These are phyloP conservation scores for Withania somnifera DNA, from an alignment of 305 asterid genomes.

Conservation along the genomic window DNA sequence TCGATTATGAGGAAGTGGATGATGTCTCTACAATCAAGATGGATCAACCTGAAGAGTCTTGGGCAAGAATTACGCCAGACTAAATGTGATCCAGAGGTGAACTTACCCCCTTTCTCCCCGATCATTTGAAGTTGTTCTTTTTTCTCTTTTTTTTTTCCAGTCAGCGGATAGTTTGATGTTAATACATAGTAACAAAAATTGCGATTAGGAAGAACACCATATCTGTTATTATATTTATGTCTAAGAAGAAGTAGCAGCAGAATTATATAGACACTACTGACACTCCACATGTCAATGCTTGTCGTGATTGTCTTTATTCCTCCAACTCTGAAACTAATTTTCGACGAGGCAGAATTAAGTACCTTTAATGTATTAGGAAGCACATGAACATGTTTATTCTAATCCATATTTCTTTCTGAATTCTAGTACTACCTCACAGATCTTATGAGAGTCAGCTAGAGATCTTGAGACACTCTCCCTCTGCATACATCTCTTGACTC, in stretches of 20 bases:
- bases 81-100: not conserved
- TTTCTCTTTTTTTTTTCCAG: not conserved
- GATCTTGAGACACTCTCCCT: conserved; percentile 7
- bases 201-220: not conserved
- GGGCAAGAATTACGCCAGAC: not conserved
- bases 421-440: conserved; percentile 2
- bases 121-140: not conserved
- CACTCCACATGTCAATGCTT: not conserved
- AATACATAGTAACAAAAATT: not conserved
- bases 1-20: not conserved
- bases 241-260: not conserved
- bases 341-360: not conserved
- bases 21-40: not conserved
- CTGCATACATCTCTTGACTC: conserved; percentile 11
- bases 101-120: not conserved
- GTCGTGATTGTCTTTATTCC: not conserved
- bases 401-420: conserved; percentile 2
- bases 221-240: not conserved
- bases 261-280: not conserved
- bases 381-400: not conserved
- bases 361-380: not conserved
- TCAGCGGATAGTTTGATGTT: not conserved
- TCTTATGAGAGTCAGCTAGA: conserved; percentile 5
- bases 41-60: not conserved
- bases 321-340: not conserved